A percentile compares a stretch with the other conserved stretches of the same genome.
Evolutionary conservation across 192 early-diverging fungal genomes (phyloP).

Genomic region (Coemansia sp.): DNA sequence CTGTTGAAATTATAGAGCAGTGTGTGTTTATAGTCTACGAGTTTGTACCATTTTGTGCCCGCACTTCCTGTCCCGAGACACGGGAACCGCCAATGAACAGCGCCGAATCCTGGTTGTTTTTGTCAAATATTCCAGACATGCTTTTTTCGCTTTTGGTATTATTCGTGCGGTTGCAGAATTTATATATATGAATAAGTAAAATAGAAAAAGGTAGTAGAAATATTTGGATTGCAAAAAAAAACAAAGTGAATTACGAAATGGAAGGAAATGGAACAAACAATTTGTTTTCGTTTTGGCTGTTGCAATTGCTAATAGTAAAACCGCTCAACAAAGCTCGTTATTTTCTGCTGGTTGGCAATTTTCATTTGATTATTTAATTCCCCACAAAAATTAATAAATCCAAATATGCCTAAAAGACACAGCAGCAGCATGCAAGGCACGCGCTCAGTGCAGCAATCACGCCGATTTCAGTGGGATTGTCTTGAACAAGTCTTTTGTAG

Average conservation of each 20-base stretch:
- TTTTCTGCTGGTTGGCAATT: neutral
- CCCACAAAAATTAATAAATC: neutral
- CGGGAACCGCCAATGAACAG: constrained; percentile 86
- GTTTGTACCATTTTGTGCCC: constrained; percentile 88
- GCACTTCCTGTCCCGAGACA: constrained; percentile 86
- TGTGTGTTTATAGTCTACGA: neutral
- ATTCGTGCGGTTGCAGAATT: neutral
- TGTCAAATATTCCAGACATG: constrained; percentile 54
- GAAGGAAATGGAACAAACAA: constrained; percentile 7
- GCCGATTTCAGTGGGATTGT: constrained; percentile 4
- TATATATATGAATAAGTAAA: no score
- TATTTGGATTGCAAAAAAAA: neutral
- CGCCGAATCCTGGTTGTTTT: constrained; percentile 57
- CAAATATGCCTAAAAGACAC: neutral
- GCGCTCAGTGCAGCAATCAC: constrained; percentile 10
- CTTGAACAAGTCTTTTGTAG: neutral
- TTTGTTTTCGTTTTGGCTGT: neutral
- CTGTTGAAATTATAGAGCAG: no score
- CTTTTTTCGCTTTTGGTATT: neutral
- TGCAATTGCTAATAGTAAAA: neutral
- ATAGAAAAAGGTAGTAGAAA: neutral
- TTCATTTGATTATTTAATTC: neutral
- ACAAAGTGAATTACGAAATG: neutral
- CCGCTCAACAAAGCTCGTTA: no score
- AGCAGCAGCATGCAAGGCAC: constrained; percentile 5